These are phyloP conservation scores for Ballota nigra DNA, from an alignment of 257 asterid species.

Conservation along the genomic window DNA sequence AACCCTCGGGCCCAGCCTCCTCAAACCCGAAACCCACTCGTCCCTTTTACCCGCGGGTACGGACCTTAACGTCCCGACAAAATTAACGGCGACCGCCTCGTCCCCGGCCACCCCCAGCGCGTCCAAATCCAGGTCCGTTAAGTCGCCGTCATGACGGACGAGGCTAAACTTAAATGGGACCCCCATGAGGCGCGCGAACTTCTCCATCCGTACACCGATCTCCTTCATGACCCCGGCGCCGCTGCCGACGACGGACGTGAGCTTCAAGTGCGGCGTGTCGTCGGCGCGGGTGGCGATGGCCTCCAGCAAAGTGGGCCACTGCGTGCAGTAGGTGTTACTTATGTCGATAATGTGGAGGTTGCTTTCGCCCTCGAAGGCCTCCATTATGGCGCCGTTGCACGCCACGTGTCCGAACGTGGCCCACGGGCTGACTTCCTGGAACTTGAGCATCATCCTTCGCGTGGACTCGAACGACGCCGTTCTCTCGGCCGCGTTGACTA, in stretches of 20 bases:
- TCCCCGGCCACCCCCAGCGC: slow-evolving; percentile 62
- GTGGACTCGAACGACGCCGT: slow-evolving; percentile 80
- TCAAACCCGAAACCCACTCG: slow-evolving; percentile 45
- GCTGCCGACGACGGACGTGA: slow-evolving; percentile 64
- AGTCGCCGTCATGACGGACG: slow-evolving; percentile 69
- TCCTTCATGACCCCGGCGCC: slow-evolving; percentile 71
- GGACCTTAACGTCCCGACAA: slow-evolving; percentile 68
- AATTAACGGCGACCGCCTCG: slow-evolving; percentile 77
- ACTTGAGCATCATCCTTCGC: slow-evolving; percentile 59
- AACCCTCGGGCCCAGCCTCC: slow-evolving; percentile 62
- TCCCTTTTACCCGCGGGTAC: slow-evolving; percentile 58
- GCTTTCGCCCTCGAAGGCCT: slow-evolving; percentile 79
- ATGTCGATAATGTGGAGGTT: slow-evolving; percentile 75
- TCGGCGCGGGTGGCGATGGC: slow-evolving; percentile 89
- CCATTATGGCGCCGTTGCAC: slow-evolving; percentile 88
- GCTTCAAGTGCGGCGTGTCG: slow-evolving; percentile 82
- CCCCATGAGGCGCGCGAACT: slow-evolving; percentile 94
- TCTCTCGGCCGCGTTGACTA: slow-evolving; percentile 56
- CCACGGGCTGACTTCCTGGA: slow-evolving; percentile 97
- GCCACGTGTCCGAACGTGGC: slow-evolving; percentile 91
- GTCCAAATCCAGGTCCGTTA: slow-evolving; percentile 56
- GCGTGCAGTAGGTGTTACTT: slow-evolving; percentile 88
- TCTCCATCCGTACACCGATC: slow-evolving; percentile 81
- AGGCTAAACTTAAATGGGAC: slow-evolving; percentile 75
- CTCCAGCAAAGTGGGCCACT: slow-evolving; percentile 96